phyloP scores from a whole-genome alignment of 1,139 yeast species.

The Debaryomyces sp. region DNA sequence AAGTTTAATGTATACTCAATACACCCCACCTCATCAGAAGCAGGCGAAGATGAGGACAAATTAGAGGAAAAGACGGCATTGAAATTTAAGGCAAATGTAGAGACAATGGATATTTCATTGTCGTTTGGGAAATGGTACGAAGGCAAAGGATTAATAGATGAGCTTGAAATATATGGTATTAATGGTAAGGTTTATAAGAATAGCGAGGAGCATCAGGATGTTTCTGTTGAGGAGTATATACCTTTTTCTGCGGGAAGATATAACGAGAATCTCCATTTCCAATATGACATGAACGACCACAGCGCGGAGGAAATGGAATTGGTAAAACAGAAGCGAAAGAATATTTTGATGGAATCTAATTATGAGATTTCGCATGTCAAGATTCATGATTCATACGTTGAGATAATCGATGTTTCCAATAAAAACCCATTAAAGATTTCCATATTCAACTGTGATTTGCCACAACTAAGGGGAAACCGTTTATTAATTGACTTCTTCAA shows the following conservation, averaged over 20 bases:
- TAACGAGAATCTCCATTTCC: conserved; percentile 34
- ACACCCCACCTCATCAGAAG: conserved; percentile 12
- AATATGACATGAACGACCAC: conserved; percentile 36
- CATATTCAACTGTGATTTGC: conserved; percentile 66
- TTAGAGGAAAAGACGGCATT: conserved; percentile 12
- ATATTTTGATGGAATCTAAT: conserved; percentile 30
- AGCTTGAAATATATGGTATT: conserved; percentile 64
- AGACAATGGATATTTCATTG: conserved; percentile 58
- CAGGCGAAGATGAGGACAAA: conserved; percentile 13
- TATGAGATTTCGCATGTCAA: conserved; percentile 56
- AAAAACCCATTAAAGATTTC: conserved; percentile 50
- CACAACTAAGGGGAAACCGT: conserved; percentile 60
- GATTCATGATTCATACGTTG: conserved; percentile 58
- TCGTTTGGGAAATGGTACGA: conserved; percentile 72
- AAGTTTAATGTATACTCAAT: conserved; percentile 45
- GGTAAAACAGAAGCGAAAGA: conserved; percentile 8
- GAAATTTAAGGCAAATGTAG: conserved; percentile 45
- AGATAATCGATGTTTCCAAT: conserved; percentile 35
- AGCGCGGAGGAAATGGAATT: conserved; percentile 19
- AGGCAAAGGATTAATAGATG: conserved; percentile 66
- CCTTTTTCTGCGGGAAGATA: conserved; percentile 12
- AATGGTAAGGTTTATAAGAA: conserved; percentile 48
- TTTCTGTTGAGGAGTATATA: not conserved
- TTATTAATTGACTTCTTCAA: conserved; percentile 66
- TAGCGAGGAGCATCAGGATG: not conserved